Evolutionary conservation across 2,329 filamentous ascomycete species (phyloP).

Genomic region (Tolypocladium tundrense): DNA sequence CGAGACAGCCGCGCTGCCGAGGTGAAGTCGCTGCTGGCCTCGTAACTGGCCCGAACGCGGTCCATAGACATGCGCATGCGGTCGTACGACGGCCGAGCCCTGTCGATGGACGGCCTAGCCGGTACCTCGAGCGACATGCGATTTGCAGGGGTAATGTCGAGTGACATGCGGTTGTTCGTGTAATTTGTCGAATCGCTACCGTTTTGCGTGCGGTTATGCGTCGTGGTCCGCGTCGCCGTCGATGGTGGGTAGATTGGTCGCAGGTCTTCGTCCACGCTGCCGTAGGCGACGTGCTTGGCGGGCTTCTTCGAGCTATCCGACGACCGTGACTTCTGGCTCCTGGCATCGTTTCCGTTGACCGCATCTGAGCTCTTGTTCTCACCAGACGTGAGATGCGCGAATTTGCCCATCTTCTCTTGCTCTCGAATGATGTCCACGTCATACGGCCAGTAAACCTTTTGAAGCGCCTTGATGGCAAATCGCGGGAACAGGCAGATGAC

Average conservation of each 20-base stretch:
- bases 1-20: constrained; percentile 76
- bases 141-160: constrained; percentile 31
- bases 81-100: constrained; percentile 76
- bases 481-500: constrained; percentile 78
- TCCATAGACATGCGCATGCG: constrained; percentile 82
- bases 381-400: constrained; percentile 52
- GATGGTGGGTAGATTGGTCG: constrained; percentile 91
- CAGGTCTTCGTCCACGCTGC: constrained; percentile 72
- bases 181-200: constrained; percentile 92
- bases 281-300: constrained; percentile 44
- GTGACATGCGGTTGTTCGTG: constrained; percentile 54
- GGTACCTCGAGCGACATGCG: constrained; percentile 50
- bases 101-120: constrained; percentile 50
- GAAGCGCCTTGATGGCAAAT: constrained; percentile 74
- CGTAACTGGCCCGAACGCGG: constrained; percentile 70
- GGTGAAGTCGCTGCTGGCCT: constrained; percentile 83
- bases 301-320: constrained; percentile 49
- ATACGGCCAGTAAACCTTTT: constrained; percentile 88
- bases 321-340: constrained; percentile 36
- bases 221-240: constrained; percentile 64
- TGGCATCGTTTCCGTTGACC: constrained; percentile 25
- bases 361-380: constrained; percentile 17
- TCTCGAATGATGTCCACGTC: constrained; percentile 96
- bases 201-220: constrained; percentile 74
- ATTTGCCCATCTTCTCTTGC: constrained; percentile 74